Base-by-base conservation (phyloP, 2,329 filamentous ascomycete species). In the Trichothecium sympodiale region DNA sequence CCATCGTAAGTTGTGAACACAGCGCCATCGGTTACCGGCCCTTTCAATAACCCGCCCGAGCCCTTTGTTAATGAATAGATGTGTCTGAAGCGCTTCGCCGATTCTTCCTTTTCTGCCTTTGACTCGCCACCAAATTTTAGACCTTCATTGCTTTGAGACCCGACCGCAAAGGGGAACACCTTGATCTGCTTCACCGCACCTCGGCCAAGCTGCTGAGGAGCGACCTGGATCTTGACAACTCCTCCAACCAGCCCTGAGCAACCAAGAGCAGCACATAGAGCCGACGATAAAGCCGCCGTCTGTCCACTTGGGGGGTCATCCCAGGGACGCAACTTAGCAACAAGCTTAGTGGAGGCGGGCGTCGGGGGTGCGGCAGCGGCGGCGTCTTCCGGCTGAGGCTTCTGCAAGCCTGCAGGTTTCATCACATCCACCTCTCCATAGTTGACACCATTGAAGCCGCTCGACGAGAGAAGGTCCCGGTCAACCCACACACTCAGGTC, bases 111-210 rank as follows among this genome's bases (percentile, higher is more conserved):
- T 46, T 91, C 84, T 5, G 82, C 74, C 47, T 85, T 84, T 1
- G 85, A 83, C 47, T 94, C 86, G 12, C 87, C 85, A 4, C 89
- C 89, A 51, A 96, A 94, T 47, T 78, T 86, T 16, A 95, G 66
- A 0, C 80, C 81, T 31, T 80, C 70, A 26, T 67, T 71, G 28
- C 67, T 60, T 46, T 76, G 78, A 4, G 67, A 61, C 16, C 61
- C 59, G 1, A 69, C 62, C 3, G 75, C 69, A 49, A 95, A 96
- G 0, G 91, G 91, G 38, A 82, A 83, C 2, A 98, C 65, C 46
- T 83, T 88, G 39, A 96, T 60, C 4, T 74, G 63, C 38, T 70
- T 67, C 5, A 85, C 64, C 1, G 74, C 67, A 29, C 74, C 77
- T 39, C 77, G 75, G 5, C 78, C 67, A n/a, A 86, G 62, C 35